phyloP scores from a whole-genome alignment of 441 rosid species.

The Theobroma grandiflorum region DNA sequence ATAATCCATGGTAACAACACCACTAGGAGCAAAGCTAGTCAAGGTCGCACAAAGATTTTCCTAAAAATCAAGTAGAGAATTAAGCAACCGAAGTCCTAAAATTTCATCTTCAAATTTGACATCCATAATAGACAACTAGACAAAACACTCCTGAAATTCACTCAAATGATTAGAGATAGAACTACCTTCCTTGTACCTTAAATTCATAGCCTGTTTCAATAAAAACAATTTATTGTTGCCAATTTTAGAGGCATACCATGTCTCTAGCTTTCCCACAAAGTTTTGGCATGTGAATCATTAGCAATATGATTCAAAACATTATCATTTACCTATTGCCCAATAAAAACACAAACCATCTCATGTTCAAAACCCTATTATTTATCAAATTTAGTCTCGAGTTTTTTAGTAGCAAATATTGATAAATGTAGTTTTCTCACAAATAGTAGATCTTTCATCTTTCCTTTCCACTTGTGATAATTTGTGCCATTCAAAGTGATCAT shows the following conservation, averaged over 20 bases:
- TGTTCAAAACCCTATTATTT: too few species aligned
- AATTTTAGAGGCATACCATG: too few species aligned
- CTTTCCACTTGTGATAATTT: neutral
- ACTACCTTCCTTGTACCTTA: neutral
- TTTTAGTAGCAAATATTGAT: too few species aligned
- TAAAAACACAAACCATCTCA: neutral
- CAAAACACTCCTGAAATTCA: neutral
- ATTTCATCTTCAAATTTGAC: constrained; percentile 16
- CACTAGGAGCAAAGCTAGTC: neutral
- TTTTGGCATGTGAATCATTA: neutral
- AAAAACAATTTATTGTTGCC: too few species aligned
- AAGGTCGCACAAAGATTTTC: neutral
- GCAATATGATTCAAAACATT: neutral
- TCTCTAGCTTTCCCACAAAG: neutral
- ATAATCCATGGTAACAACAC: constrained; percentile 4
- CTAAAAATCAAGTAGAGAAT: neutral
- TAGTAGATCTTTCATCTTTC: neutral
- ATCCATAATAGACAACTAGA: neutral
- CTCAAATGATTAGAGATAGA: neutral
- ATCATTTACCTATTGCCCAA: neutral
- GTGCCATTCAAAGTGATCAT: neutral
- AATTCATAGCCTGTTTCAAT: too few species aligned
- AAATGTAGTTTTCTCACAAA: neutral
- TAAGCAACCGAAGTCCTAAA: neutral
- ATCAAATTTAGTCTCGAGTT: too few species aligned